Evolutionary conservation across 371 early-diverging fungal genomes (phyloP), one percentile per base, ranked within the genome.

Genomic region (Capniomyces stellatus): DNA sequence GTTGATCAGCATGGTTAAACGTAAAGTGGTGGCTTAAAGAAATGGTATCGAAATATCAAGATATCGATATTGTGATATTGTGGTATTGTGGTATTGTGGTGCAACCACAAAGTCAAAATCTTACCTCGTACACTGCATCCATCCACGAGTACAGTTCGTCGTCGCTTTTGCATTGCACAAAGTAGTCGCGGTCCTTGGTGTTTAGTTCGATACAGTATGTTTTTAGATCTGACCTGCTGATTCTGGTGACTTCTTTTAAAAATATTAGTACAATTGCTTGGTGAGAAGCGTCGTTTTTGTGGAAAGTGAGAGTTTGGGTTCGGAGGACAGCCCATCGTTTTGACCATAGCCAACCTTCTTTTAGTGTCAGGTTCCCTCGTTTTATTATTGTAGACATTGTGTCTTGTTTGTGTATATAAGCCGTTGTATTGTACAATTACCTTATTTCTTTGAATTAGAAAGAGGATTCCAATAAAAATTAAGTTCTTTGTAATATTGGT

Each of bases 111-210:
- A 25, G 4, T 48, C 8, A 44, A n/a, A 6, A 44, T 81, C 81
- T 68, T 76, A 48, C 49, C n/a, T n/a, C 79, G 69, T 92, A 92
- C 61, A 94, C 82, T 55, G 85, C 87, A 62, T 93, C 93, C 78
- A 92, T 85, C 95, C 93, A 93, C 29, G 86, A 80, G 64, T 95
- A 95, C 28, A 95, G 72, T 56, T 95, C 93, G 58, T 89, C 89
- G 66, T 95, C 95, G 68, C 76, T 86, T 67, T 79, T 82, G 69
- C 87, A 88, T 21, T 86, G 75, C 39, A 95, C 66, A 66, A 76
- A 88, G 63, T 83, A 89, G 41, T 82, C 77, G 64, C 82, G 78
- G 48, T 88, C 90, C 66, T 81, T 84, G 25, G 90, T 87, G 35
- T 76, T 75, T 40, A 94, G 74, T 63, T 91, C 91, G 60, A 94